Percentiles rank a stretch among this genome's conserved stretches.
phyloP scores from a whole-genome alignment of 2,329 filamentous ascomycete genomes.

The Pseudomassariella vexata region DNA sequence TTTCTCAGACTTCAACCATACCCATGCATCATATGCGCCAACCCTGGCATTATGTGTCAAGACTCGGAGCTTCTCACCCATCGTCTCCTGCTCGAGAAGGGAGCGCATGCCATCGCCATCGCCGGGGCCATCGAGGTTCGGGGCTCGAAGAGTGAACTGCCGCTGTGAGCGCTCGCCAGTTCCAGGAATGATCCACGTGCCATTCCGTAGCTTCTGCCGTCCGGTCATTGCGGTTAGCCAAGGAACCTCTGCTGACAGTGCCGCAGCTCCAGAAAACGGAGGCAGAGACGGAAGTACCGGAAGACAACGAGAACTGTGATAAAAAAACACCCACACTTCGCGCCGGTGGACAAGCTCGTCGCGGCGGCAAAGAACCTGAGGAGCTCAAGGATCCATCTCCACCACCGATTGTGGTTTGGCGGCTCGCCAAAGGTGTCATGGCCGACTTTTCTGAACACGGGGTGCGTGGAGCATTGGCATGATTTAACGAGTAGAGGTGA shows the following conservation, averaged over 20 bases:
- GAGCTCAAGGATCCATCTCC: conserved; percentile 7
- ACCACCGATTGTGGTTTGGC: conserved; percentile 5
- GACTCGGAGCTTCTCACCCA: conserved; percentile 27
- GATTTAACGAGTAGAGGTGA: too few relatives aligned
- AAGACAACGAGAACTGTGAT: neutral
- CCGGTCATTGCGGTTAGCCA: conserved; percentile 41
- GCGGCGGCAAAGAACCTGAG: conserved; percentile 4
- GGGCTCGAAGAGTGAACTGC: conserved; percentile 65
- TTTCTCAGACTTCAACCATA: conserved; percentile 64
- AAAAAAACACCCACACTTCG: conserved; percentile 7
- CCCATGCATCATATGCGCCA: conserved; percentile 35
- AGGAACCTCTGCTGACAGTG: conserved; percentile 4
- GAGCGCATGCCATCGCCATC: conserved; percentile 25
- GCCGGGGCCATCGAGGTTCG: conserved; percentile 31
- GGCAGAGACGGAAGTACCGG: neutral
- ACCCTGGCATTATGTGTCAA: conserved; percentile 31
- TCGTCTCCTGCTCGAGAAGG: conserved; percentile 27
- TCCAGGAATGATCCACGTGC: conserved; percentile 78
- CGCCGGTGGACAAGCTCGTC: conserved; percentile 7
- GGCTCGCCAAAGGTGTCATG: too few relatives aligned
- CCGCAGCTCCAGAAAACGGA: too few relatives aligned
- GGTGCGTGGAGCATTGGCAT: too few relatives aligned
- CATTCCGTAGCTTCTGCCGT: conserved; percentile 68
- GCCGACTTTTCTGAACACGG: too few relatives aligned
- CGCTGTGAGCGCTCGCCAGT: conserved; percentile 82